These are phyloP conservation scores for Venturia asperata DNA, from an alignment of 2,329 filamentous ascomycete species.

Conservation along the genomic window DNA sequence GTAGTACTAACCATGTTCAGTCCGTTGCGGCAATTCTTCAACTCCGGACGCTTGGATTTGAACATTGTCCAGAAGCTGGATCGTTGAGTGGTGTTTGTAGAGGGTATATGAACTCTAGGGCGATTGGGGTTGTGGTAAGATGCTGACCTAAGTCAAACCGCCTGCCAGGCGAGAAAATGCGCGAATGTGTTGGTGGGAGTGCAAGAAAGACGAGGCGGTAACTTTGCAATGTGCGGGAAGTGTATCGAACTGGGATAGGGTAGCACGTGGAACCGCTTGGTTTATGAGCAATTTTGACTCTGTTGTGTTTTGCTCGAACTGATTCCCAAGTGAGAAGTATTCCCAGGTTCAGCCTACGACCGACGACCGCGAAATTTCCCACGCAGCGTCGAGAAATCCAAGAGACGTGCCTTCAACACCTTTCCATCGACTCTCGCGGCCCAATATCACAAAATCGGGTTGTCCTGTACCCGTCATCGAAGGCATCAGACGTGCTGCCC, in stretches of 20 bases:
- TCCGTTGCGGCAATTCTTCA: background rate
- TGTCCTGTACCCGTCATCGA: slow-evolving; percentile 51
- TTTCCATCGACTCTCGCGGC: slow-evolving; percentile 41
- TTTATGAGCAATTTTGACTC: background rate
- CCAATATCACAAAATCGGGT: slow-evolving; percentile 50
- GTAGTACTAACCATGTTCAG: background rate
- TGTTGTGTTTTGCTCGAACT: background rate
- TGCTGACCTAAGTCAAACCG: background rate
- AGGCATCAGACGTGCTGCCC: slow-evolving; percentile 48
- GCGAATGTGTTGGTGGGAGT: background rate
- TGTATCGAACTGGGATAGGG: background rate
- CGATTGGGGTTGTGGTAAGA: background rate
- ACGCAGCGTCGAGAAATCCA: slow-evolving; percentile 50
- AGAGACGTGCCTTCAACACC: slow-evolving; percentile 48
- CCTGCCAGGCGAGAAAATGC: background rate
- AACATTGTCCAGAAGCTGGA: background rate
- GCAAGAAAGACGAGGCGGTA: background rate
- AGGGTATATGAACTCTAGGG: no score
- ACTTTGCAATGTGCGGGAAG: background rate
- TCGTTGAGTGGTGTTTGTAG: background rate
- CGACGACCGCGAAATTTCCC: slow-evolving; percentile 39
- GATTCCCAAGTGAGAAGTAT: slow-evolving; percentile 35
- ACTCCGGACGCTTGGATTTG: background rate
- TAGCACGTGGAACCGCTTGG: background rate
- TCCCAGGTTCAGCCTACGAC: slow-evolving; percentile 14